Conservation (phyloP, 306 rosid species). For the Senna tora region DNA sequence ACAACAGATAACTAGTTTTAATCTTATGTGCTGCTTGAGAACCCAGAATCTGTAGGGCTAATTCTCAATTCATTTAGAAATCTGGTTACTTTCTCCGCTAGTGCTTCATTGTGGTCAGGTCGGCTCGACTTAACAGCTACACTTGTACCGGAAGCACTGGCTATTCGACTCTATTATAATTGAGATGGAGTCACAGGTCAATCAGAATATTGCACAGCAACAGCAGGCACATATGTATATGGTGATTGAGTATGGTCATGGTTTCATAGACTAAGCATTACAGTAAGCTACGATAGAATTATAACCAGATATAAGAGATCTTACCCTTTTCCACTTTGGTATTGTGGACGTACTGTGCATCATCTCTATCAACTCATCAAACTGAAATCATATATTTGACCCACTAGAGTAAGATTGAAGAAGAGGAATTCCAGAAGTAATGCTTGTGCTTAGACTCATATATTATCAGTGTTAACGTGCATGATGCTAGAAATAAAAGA, state of each 20-base stretch:
- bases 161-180: slow-evolving; percentile 33
- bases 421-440: not conserved
- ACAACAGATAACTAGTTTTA: not conserved
- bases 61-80: slow-evolving; percentile 42
- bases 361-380: slow-evolving; percentile 36
- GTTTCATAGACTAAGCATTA: not conserved
- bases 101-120: slow-evolving; percentile 26
- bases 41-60: slow-evolving; percentile 37
- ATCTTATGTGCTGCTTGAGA: slow-evolving; percentile 8
- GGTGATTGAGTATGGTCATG: not conserved
- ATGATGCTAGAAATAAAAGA: not conserved
- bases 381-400: slow-evolving; percentile 34
- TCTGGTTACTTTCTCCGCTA: slow-evolving; percentile 39
- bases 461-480: not conserved
- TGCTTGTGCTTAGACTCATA: not conserved
- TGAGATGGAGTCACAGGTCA: not conserved
- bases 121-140: slow-evolving; percentile 21
- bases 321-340: slow-evolving; percentile 36
- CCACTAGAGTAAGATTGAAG: not conserved
- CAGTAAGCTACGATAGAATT: not conserved
- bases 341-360: not conserved
- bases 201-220: not conserved
- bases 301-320: not conserved
- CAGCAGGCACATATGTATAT: not conserved
- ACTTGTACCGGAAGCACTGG: slow-evolving; percentile 17